A percentile compares a stretch with the other conserved stretches of the same genome.
These are phyloP conservation scores for Argentina anserina DNA, from an alignment of 306 rosid genomes.

Conservation along the genomic window DNA sequence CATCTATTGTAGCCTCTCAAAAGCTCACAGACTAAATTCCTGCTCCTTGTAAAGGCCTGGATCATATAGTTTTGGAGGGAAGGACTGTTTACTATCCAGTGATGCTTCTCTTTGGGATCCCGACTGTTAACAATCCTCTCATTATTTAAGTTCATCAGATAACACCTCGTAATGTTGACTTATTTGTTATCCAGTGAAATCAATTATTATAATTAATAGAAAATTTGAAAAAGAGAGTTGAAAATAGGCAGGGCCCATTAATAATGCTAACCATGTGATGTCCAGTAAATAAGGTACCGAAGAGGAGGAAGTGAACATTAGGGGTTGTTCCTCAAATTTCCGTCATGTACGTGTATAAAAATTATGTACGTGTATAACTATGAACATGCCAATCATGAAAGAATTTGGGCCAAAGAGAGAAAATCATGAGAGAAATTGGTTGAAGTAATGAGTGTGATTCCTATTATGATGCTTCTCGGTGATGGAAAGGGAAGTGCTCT, in stretches of 20 bases:
- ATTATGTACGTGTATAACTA: neutral
- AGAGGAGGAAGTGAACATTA: neutral
- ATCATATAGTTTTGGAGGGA: neutral
- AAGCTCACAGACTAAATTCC: neutral
- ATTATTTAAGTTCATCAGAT: neutral
- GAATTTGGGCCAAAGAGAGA: neutral
- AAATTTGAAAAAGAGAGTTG: neutral
- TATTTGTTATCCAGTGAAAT: neutral
- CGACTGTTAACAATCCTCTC: neutral
- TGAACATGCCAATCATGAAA: neutral
- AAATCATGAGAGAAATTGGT: neutral
- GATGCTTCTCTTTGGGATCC: neutral
- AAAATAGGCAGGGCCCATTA: neutral
- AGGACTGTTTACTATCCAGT: neutral
- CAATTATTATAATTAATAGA: neutral
- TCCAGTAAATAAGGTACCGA: neutral
- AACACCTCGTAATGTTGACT: neutral
- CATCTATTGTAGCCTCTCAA: neutral
- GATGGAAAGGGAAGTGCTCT: neutral
- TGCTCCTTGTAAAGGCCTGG: too few species aligned
- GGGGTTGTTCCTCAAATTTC: neutral
- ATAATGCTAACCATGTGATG: constrained; percentile 11
- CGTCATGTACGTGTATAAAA: neutral
- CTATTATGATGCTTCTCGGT: constrained; percentile 8
- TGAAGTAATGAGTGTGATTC: constrained; percentile 9